Base-by-base conservation (phyloP, 441 rosid species). In the Croton laevigatus region DNA sequence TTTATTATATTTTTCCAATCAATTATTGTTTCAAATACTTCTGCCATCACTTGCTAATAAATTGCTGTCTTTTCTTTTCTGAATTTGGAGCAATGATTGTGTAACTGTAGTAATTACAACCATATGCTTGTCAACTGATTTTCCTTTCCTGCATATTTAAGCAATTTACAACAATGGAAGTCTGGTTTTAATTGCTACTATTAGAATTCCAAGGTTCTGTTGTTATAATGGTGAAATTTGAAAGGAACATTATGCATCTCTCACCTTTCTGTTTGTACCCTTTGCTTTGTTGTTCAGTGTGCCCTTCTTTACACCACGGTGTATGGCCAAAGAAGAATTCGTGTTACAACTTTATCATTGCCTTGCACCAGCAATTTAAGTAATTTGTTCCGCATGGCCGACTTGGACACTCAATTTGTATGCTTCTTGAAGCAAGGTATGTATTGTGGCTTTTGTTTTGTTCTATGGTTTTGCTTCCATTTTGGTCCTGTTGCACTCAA, bases 391-490 rank as follows among this genome's bases (percentile, higher is more conserved):
- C 98, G 98, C 58, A 75, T 88, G 70, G 98, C 99, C 77, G 99
- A 92, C 81, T 78, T 94, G 79, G 97, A 94, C 78, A 82, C 98
- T 58, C 98, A 92, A 61, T 91, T 96, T 83, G 87, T 93, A 58
- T 92, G 98, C 83, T 86, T 91, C 86, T 75, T 96, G 85, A 96
- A 96, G 87, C 96, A 94, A 89, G 98, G 99, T 94, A 84, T 52
- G 74, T 49, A 19, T 57, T 62, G 36, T 71, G 36, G 4, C 68
- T 17, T 59, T 42, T 69, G 49, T 64, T 73, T 62, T 78, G n/a
- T 37, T 59, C 19, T 71, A 7, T 44, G 20, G 20, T 59, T 42
- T 22, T 14, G 44, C 57, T 55, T 34, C 53, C 20, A 17, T 8
- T 65, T 23, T 22, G 45, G 42, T 14, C 11, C 27, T 54, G 1